Percentiles rank a stretch among this genome's conserved stretches.
Evolutionary conservation across 257 asterid species (phyloP).

Genomic region (Echites panduratus): DNA sequence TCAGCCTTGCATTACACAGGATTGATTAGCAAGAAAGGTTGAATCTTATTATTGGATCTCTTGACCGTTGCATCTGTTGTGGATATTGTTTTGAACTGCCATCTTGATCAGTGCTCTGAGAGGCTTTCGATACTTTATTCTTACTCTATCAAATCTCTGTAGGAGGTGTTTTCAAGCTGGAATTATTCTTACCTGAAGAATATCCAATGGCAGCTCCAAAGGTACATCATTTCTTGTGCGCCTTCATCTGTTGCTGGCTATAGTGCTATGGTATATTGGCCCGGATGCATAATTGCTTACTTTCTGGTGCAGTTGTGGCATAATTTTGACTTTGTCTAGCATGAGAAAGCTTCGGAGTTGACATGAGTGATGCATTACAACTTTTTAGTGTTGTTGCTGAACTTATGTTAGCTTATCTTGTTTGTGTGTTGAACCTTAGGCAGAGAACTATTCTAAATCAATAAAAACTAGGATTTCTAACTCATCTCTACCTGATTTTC

Average conservation of each 20-base stretch:
- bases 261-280: neutral
- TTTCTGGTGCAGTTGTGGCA: neutral
- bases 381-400: neutral
- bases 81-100: neutral
- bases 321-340: neutral
- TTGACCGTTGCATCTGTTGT: neutral
- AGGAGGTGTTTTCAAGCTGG: conserved; percentile 99
- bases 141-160: conserved; percentile 17
- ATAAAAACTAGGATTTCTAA: too few relatives aligned
- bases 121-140: neutral
- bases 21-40: neutral
- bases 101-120: neutral
- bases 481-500: too few relatives aligned
- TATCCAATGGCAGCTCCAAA: conserved; percentile 99
- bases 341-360: neutral
- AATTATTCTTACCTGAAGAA: conserved; percentile 92
- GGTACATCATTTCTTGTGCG: conserved; percentile 30
- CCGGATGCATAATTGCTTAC: neutral
- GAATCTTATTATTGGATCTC: neutral
- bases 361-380: neutral
- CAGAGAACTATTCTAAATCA: neutral
- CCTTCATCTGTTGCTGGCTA: neutral
- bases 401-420: neutral
- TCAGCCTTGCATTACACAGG: neutral
- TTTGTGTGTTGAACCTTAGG: neutral